Evolutionary conservation across 1,284 basidiomycete genomes (phyloP).

Genomic region (Rhodotorula mucilaginosa): DNA sequence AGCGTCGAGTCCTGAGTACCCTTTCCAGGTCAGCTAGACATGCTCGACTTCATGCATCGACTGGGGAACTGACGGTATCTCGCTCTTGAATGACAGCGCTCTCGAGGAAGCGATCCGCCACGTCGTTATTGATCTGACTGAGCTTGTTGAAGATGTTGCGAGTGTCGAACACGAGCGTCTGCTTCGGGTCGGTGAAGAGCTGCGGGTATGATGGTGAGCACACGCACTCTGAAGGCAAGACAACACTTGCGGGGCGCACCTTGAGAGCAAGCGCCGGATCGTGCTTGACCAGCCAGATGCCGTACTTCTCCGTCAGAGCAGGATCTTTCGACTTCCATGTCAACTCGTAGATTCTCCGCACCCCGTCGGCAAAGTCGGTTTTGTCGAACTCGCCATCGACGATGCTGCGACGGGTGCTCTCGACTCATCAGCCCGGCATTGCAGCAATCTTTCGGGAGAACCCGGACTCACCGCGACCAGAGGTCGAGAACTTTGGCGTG

Average conservation of each 20-base stretch:
- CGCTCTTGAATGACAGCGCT: slow-evolving; percentile 70
- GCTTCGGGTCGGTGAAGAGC: slow-evolving; percentile 58
- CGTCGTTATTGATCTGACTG: slow-evolving; percentile 50
- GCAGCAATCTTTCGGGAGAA: no score
- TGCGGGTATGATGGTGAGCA: slow-evolving; percentile 20
- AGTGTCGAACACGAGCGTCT: slow-evolving; percentile 55
- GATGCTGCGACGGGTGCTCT: slow-evolving; percentile 56
- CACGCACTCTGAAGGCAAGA: slow-evolving; percentile 1
- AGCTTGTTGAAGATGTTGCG: slow-evolving; percentile 49
- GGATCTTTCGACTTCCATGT: slow-evolving; percentile 63
- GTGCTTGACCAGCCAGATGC: slow-evolving; percentile 71
- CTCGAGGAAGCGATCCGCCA: slow-evolving; percentile 71
- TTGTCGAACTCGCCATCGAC: slow-evolving; percentile 68
- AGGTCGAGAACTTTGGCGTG: slow-evolving; percentile 63
- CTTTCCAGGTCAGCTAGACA: background rate
- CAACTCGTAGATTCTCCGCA: slow-evolving; percentile 65
- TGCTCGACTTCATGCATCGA: background rate
- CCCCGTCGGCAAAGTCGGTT: slow-evolving; percentile 63
- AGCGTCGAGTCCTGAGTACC: slow-evolving; percentile 12
- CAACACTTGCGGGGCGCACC: slow-evolving; percentile 52
- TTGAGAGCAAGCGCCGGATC: slow-evolving; percentile 69
- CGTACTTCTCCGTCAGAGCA: slow-evolving; percentile 66
- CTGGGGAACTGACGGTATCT: slow-evolving; percentile 49
- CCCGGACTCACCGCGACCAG: slow-evolving; percentile 64
- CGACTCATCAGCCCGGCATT: background rate